These are phyloP conservation scores for Tilletia caries DNA, from an alignment of 1,284 basidiomycete genomes.

Conservation along the genomic window DNA sequence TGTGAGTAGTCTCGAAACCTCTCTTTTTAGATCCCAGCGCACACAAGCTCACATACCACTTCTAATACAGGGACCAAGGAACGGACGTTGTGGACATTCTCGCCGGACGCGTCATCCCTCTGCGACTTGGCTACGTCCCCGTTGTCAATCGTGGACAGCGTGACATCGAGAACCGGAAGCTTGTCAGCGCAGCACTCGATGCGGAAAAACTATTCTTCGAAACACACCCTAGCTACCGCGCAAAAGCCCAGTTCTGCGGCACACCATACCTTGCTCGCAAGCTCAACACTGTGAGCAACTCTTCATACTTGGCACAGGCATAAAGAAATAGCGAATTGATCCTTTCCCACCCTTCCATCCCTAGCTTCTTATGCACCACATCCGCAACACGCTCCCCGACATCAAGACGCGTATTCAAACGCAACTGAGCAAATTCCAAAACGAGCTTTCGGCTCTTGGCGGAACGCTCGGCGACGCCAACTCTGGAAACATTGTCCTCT, in stretches of 20 bases:
- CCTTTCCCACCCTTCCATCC: constrained; percentile 7
- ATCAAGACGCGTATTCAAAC: constrained; percentile 88
- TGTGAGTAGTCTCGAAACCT: too few species aligned
- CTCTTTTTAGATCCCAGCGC: too few species aligned
- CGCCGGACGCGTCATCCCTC: constrained; percentile 87
- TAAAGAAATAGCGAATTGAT: background rate
- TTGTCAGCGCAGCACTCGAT: constrained; percentile 80
- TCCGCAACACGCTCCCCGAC: constrained; percentile 89
- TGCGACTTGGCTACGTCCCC: constrained; percentile 92
- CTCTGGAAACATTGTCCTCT: constrained; percentile 80
- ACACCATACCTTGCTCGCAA: constrained; percentile 96
- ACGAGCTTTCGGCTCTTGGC: constrained; percentile 80
- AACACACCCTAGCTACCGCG: constrained; percentile 83
- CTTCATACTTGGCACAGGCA: background rate
- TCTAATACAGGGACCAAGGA: constrained; percentile 72
- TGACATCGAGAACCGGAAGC: constrained; percentile 82
- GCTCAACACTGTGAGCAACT: constrained; percentile 67
- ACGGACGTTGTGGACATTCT: constrained; percentile 98
- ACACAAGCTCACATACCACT: background rate
- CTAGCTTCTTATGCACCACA: constrained; percentile 93
- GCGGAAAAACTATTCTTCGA: constrained; percentile 89
- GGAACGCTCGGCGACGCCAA: constrained; percentile 79
- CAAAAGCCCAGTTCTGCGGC: constrained; percentile 91
- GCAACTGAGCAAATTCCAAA: constrained; percentile 79
- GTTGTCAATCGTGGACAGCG: constrained; percentile 95